Evolutionary conservation across 805 yeast species (phyloP), one percentile per base, ranked within the genome.

Genomic region (Starmerella floris): DNA sequence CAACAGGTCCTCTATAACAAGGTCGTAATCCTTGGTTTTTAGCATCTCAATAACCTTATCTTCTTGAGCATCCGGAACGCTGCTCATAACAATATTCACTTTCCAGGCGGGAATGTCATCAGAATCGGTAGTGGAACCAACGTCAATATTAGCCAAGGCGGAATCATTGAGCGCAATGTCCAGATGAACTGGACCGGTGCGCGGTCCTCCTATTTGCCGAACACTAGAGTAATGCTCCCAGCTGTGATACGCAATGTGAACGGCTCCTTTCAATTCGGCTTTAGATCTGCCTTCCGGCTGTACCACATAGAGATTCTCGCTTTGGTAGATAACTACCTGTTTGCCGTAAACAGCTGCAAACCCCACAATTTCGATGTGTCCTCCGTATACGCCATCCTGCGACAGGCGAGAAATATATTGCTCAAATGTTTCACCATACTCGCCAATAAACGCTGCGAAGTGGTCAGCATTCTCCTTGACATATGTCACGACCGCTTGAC

Each of bases 191-290:
- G 45, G 45, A 17, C 68, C 68, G 5, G 45, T 37, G 35, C 58
- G 62, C 3, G 69, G 67, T 1, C 67, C 67, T 15, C 49, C 52
- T n/a, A 54, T 41, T 38, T 62, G 58, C 22, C 69, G 52, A 3
- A 64, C 64, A 11, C 66, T 61, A 11, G 68, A 62, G 42, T 65
- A 65, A 49, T 65, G 69, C 43, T 65, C 69, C 69, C 69, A 65
- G 1, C 61, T 54, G 35, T 65, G 69, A 37, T 65, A 65, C 3
- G 67, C 69, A 31, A 64, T 48, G 40, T 64, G 68, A 2, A 21
- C 48, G 19, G 20, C 30, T 16, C 42, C 41, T 3, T 26, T 5
- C 32, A 30, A 34, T 10, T 26, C 37, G 5, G 30, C 10, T 9
- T 16, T 31, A 22, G 26, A 5, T 10, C 8, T 6, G 4, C 20